Percentiles rank a stretch among this genome's conserved stretches.
These are phyloP conservation scores for Clonostachys rhizophaga DNA, from an alignment of 2,329 filamentous ascomycete genomes.

Conservation along the genomic window DNA sequence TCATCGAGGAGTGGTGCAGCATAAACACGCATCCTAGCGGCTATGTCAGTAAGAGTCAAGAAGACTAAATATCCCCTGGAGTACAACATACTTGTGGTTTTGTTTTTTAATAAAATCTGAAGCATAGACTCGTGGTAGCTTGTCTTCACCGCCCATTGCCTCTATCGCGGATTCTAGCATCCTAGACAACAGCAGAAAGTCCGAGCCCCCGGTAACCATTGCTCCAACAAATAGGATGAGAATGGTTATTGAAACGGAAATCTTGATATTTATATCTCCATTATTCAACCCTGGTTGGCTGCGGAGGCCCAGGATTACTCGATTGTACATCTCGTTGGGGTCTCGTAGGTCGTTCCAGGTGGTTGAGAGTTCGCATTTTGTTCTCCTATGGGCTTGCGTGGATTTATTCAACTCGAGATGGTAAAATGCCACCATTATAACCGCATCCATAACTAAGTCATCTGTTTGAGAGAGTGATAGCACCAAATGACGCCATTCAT, in stretches of 20 bases:
- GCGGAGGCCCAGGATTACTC: too few relatives aligned
- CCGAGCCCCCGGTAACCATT: constrained; percentile 15
- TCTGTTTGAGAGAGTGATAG: constrained; percentile 10
- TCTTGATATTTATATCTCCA: too few relatives aligned
- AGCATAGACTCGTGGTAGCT: constrained; percentile 7
- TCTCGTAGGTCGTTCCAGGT: too few relatives aligned
- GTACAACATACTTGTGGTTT: constrained; percentile 14
- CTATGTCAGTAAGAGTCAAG: constrained; percentile 34
- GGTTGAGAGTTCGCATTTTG: too few relatives aligned
- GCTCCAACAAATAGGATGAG: constrained; percentile 13
- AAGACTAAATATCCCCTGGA: neutral
- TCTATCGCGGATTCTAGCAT: constrained; percentile 17
- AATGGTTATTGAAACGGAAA: constrained; percentile 11
- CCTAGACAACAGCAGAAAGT: constrained; percentile 14
- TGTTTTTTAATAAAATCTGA: constrained; percentile 12
- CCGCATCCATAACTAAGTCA: constrained; percentile 13
- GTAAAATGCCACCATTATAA: constrained; percentile 14
- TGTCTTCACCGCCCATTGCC: constrained; percentile 13
- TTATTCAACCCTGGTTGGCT: too few relatives aligned
- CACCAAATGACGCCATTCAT: constrained; percentile 11
- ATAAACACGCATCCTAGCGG: constrained; percentile 19
- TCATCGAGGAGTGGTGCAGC: constrained; percentile 1
- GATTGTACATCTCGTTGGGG: too few relatives aligned
- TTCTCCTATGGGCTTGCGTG: too few relatives aligned
- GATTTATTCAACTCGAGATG: constrained; percentile 3